Evolutionary conservation across 2,329 filamentous ascomycete genomes (phyloP), one percentile per base, ranked within the genome.

Genomic region (Diaporthe eres): DNA sequence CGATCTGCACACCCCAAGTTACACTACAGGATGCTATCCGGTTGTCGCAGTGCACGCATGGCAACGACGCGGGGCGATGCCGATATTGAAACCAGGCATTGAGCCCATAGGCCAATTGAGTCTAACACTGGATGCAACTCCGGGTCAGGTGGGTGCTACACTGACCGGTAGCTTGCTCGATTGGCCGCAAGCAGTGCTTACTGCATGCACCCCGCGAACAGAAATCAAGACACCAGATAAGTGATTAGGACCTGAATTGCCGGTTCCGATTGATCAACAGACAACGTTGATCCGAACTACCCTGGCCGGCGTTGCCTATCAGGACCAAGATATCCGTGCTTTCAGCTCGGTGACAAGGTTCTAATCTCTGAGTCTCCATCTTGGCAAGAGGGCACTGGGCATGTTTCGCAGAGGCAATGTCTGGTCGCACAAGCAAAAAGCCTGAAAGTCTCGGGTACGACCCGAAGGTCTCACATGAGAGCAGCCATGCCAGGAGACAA

Each of bases 211-310:
- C 28, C 25, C 53, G 72, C 49, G 22, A 22, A 70, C 55, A 63
- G 12, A 22, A 47, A 47, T 63, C 53, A 44, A 58, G 31, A 13
- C 34, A 31, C 13, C 13, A 61, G 65, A 55, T 39, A 55, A 55
- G 49, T 7, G 39, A 63, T 63, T 15, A 51, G 42, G 31, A 55
- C 12, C 10, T 19, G 25, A 47, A 19, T 58, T 44, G 58, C 55
- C 34, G 22, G 31, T 25, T 53, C 53, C 67, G 47, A 13, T 49
- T 42, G 39, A 57, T 47, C 71, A 31, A 55, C 13, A 28, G 28
- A 34, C 49, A 58, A 70, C 28, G 22, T 67, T 28, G 58, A 67
- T 68, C 68, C 58, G 28, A 42, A 49, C 25, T 67, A 13, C 47
- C 49, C 51, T 25, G 44, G 22, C 22, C 12, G 42, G 34, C 44